Percentiles rank a stretch among this genome's conserved stretches.
Conservation (phyloP, 1,284 basidiomycete genomes). For the Neonothopanus nambi region DNA sequence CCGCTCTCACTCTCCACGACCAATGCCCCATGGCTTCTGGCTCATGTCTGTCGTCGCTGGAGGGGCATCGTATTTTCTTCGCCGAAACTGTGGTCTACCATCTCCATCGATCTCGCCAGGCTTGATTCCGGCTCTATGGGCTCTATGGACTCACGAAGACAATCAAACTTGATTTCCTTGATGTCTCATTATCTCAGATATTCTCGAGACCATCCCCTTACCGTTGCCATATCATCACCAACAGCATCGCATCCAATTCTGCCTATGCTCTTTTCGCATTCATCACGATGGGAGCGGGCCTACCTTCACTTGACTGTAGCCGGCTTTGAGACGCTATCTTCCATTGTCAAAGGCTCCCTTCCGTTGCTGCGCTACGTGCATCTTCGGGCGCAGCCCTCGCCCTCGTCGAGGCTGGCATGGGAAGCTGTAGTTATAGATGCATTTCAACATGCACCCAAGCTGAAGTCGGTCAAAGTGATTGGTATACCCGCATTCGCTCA, state of each 20-base stretch:
- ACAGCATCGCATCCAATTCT: not conserved
- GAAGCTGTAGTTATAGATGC: not conserved
- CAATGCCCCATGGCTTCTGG: slow-evolving; percentile 4
- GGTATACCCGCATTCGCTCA: slow-evolving; percentile 4
- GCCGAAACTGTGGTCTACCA: slow-evolving; percentile 4
- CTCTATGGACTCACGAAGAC: not conserved
- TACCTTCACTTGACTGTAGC: not conserved
- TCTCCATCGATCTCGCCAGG: not conserved
- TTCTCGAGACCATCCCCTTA: slow-evolving; percentile 3
- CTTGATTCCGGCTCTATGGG: too few species aligned
- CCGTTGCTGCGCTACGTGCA: not conserved
- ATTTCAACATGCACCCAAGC: slow-evolving; percentile 10
- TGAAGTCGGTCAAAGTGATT: not conserved
- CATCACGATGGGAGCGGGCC: not conserved
- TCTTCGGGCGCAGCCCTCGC: not conserved
- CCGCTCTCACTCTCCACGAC: not conserved
- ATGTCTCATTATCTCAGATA: slow-evolving; percentile 4
- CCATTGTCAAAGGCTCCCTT: slow-evolving; percentile 1
- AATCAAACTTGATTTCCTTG: not conserved
- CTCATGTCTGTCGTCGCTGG: slow-evolving; percentile 6
- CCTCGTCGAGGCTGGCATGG: not conserved
- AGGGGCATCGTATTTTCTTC: not conserved
- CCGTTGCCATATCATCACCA: not conserved
- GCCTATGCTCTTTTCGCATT: not conserved
- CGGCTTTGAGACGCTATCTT: not conserved